phyloP scores from a whole-genome alignment of 2,329 filamentous ascomycete species.

The Scytalidium lignicola region DNA sequence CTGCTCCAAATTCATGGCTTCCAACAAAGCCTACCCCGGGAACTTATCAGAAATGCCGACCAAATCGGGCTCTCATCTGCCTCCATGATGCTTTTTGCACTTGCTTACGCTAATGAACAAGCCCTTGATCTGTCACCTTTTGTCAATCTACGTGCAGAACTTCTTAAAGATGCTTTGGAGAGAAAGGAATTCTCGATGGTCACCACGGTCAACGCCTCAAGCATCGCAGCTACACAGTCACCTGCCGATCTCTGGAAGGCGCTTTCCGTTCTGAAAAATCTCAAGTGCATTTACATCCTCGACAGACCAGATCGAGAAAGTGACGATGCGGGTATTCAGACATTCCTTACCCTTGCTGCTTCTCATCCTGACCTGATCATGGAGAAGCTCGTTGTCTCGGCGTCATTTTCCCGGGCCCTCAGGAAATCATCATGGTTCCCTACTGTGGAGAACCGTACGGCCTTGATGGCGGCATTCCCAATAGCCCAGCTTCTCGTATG shows the following conservation, averaged over 20 bases:
- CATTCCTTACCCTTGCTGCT: background rate
- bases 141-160: background rate
- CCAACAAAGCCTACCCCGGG: background rate
- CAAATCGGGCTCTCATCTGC: background rate
- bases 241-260: background rate
- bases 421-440: background rate
- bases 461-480: background rate
- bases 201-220: background rate
- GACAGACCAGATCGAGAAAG: background rate
- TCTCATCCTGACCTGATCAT: background rate
- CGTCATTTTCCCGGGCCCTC: background rate
- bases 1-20: background rate
- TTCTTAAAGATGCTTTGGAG: background rate
- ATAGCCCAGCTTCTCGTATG: background rate
- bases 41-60: background rate
- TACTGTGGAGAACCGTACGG: background rate
- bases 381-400: background rate
- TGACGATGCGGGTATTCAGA: background rate
- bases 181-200: background rate
- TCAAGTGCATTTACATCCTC: background rate
- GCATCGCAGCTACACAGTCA: background rate
- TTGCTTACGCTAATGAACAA: background rate
- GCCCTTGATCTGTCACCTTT: background rate
- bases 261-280: background rate
- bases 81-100: background rate